These are phyloP conservation scores for Blastocystis sp. DNA, from an alignment of 352 stramenopile species.

Conservation along the genomic window DNA sequence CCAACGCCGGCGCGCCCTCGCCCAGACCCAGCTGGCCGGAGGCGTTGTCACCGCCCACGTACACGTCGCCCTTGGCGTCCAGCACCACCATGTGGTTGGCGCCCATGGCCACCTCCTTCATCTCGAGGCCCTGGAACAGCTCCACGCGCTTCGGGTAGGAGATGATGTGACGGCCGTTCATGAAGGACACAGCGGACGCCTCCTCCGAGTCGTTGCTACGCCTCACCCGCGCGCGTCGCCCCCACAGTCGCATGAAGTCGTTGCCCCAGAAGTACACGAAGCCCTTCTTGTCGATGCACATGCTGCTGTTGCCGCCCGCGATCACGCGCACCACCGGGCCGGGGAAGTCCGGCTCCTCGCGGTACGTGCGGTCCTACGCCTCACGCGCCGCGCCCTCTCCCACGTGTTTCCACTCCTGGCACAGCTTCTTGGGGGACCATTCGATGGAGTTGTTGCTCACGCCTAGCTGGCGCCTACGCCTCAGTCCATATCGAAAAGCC, in stretches of 20 bases:
- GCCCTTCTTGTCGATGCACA: slow-evolving; percentile 22
- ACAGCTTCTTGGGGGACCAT: slow-evolving; percentile 37
- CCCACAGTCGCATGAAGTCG: slow-evolving; percentile 4
- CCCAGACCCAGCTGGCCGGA: slow-evolving; percentile 8
- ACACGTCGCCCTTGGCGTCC: slow-evolving; percentile 19
- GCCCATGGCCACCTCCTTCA: slow-evolving; percentile 37
- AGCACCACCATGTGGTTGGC: background rate
- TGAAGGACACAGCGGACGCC: slow-evolving; percentile 4
- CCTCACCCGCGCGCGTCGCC: background rate
- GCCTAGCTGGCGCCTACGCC: slow-evolving; percentile 26
- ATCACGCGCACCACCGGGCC: slow-evolving; percentile 1
- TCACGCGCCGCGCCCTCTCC: background rate
- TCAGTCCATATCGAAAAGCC: background rate
- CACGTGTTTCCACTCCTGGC: slow-evolving; percentile 57
- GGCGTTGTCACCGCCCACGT: slow-evolving; percentile 1
- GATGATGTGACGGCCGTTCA: background rate
- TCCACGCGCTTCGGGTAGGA: background rate
- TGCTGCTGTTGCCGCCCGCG: slow-evolving; percentile 37
- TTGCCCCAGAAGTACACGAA: slow-evolving; percentile 21
- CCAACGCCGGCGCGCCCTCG: background rate
- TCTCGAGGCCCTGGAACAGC: background rate
- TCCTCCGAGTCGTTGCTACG: background rate
- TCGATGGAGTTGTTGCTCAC: slow-evolving; percentile 53
- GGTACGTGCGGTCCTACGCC: slow-evolving; percentile 26
- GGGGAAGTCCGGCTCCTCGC: slow-evolving; percentile 41